Evolutionary conservation across 495 filamentous ascomycete species (phyloP), one percentile per base, ranked within the genome.

Genomic region (Cryomyces minteri): DNA sequence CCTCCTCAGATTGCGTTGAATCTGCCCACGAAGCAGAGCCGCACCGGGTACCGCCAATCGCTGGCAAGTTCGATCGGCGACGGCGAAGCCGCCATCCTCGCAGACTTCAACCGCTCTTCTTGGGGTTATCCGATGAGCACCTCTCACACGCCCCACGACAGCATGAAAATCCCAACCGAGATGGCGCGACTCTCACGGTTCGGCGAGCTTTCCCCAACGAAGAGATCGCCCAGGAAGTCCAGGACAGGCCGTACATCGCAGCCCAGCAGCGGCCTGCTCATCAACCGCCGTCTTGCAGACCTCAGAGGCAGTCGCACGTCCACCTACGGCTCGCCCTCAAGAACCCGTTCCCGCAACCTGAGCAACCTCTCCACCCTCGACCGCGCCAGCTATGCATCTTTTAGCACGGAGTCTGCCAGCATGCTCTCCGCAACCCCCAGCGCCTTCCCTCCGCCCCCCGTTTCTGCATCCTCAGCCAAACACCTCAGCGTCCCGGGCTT

Each of bases 121-220:
- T 62, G 49, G 51, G 59, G 59, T 4, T 45, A 43, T 12, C 50
- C 53, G 2, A 41, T 51, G 10, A 43, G 44, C 14, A 46, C 48
- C 1, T 51, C 52, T 6, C 57, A 60, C 41, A 53, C 41, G 12
- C 59, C 57, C 4, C 51, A 56, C 42, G 57, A 62, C 37, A 56
- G 55, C 40, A 60, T 62, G 50, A 56, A 52, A 14, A 49, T 62
- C n/a, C 57, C 59, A 1, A 50, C 53, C 8, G 55, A 56, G 41
- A 60, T 60, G 31, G 51, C 55, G 32, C 45, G 57, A 48, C 32
- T 43, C 12, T 57, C 52, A 8, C 45, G 49, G 18, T 41, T 52
- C 5, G 54, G 54, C 6, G 51, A 56, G 5, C 45, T 10, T 2
- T 54, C 52, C 12, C 51, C 51, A 0, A 49, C 39, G 11, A 59